Percentiles rank a stretch among this genome's conserved stretches.
Conservation (phyloP, 2,329 filamentous ascomycete genomes). For the Xylariales sp. region DNA sequence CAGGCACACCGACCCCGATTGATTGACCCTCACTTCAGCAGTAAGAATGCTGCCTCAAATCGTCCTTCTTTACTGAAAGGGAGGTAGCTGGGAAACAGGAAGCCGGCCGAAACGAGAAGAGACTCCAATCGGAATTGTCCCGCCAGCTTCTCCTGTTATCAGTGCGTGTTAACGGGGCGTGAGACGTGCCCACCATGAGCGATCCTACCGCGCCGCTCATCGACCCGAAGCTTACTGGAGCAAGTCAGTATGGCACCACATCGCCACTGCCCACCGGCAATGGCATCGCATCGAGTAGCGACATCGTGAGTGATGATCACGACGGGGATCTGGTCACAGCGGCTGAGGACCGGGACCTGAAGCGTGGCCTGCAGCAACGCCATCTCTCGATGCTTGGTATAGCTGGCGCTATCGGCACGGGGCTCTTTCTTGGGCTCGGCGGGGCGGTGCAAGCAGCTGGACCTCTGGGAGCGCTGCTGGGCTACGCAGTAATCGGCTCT, state of each 20-base stretch:
- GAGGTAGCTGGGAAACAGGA: no score
- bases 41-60: no score
- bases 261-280: background rate
- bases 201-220: background rate
- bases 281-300: background rate
- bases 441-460: conserved; percentile 46
- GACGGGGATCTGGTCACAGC: conserved; percentile 41
- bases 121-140: no score
- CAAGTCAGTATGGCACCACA: background rate
- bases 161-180: no score
- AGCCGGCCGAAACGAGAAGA: no score
- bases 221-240: background rate
- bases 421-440: conserved; percentile 56
- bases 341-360: conserved; percentile 44
- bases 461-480: conserved; percentile 42
- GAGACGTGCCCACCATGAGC: background rate
- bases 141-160: no score
- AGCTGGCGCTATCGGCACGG: conserved; percentile 57
- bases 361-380: conserved; percentile 45
- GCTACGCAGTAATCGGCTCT: conserved; percentile 51
- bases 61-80: no score
- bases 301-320: conserved; percentile 12
- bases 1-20: no score
- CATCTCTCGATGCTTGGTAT: conserved; percentile 61
- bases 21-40: no score